phyloP scores from a whole-genome alignment of 2,329 filamentous ascomycete species.

The Bipolaris bicolor region DNA sequence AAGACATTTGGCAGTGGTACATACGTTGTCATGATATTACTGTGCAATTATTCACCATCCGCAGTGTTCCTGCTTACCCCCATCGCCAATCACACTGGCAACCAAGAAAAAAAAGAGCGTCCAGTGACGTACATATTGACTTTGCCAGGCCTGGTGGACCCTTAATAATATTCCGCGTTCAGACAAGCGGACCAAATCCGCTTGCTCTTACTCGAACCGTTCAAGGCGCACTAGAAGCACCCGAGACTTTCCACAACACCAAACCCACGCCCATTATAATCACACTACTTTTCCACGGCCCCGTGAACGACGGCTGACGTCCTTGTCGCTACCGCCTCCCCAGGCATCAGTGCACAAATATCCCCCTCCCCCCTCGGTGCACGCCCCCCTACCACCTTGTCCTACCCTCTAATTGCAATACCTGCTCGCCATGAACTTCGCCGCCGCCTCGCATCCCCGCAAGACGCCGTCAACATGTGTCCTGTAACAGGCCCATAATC shows the following conservation, averaged over 20 bases:
- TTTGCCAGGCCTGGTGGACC: slow-evolving; percentile 8
- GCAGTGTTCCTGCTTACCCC: slow-evolving; percentile 15
- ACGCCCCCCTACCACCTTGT: slow-evolving; percentile 4
- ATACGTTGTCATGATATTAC: neutral
- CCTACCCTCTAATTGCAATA: neutral
- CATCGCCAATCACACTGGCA: no score
- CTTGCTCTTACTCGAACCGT: slow-evolving; percentile 8
- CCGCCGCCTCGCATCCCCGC: slow-evolving; percentile 34
- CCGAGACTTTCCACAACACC: slow-evolving; percentile 23
- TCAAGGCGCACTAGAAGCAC: slow-evolving; percentile 15
- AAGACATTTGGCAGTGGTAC: no score
- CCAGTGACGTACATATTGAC: slow-evolving; percentile 14
- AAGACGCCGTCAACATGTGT: slow-evolving; percentile 38
- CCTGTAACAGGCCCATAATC: slow-evolving; percentile 34
- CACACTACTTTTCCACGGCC: slow-evolving; percentile 12
- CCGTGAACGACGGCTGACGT: slow-evolving; percentile 14
- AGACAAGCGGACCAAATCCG: slow-evolving; percentile 20
- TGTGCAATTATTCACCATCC: neutral
- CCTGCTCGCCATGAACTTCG: slow-evolving; percentile 29
- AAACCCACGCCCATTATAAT: slow-evolving; percentile 14
- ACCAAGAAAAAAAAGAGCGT: neutral
- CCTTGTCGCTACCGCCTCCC: slow-evolving; percentile 28
- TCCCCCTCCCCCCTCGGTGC: slow-evolving; percentile 1
- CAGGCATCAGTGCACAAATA: slow-evolving; percentile 17
- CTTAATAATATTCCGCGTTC: slow-evolving; percentile 4